phyloP scores from a whole-genome alignment of 305 asterid species.

The Euphrasia arctica region DNA sequence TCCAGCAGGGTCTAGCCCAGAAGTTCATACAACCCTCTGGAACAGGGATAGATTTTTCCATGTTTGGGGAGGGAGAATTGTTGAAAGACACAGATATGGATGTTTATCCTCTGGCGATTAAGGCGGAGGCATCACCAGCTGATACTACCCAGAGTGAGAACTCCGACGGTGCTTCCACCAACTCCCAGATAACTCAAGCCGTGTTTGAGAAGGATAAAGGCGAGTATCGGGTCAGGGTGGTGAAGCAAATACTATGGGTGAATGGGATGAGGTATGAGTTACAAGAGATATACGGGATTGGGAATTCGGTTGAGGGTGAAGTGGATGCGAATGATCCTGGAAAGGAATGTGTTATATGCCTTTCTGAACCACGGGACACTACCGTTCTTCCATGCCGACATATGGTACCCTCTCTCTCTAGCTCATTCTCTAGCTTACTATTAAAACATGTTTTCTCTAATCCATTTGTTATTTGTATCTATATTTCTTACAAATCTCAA shows the following conservation, averaged over 20 bases:
- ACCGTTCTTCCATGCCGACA: conserved; percentile 98
- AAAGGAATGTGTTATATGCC: conserved; percentile 97
- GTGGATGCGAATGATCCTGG: conserved; percentile 87
- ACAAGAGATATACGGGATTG: conserved; percentile 95
- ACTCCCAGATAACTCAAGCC: conserved; percentile 91
- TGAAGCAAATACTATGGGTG: conserved; percentile 93
- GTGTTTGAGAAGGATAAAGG: conserved; percentile 92
- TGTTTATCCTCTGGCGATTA: conserved; percentile 79
- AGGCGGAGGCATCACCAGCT: conserved; percentile 69
- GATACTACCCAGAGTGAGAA: conserved; percentile 42
- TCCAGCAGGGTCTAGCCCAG: conserved; percentile 82
- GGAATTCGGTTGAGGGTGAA: conserved; percentile 85
- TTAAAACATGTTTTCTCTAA: not conserved
- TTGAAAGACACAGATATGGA: conserved; percentile 60
- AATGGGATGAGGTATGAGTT: conserved; percentile 86
- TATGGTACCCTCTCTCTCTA: conserved; percentile 52
- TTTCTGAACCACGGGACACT: conserved; percentile 96
- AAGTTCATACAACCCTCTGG: conserved; percentile 83
- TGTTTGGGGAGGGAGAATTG: conserved; percentile 60
- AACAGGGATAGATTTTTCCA: conserved; percentile 81
- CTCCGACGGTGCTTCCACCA: conserved; percentile 52
- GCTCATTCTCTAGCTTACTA: not conserved
- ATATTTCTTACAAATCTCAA: not conserved
- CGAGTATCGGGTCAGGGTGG: conserved; percentile 77
- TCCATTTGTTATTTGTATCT: too few relatives aligned